A percentile compares a stretch with the other conserved stretches of the same genome.
These are phyloP conservation scores for Roridomyces roridus DNA, from an alignment of 768 basidiomycete genomes.

Conservation along the genomic window DNA sequence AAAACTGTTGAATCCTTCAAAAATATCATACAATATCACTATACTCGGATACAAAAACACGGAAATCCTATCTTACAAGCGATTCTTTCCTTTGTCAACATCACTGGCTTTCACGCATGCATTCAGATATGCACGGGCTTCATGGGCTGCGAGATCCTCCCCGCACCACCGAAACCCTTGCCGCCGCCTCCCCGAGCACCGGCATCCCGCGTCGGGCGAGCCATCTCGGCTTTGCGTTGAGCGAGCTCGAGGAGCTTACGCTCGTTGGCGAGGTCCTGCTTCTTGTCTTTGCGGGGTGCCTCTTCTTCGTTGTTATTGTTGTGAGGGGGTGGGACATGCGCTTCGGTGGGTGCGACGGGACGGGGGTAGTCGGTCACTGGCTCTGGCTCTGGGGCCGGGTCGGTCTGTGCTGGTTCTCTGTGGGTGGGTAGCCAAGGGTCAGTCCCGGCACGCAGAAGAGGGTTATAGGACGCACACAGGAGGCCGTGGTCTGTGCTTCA, in stretches of 20 bases:
- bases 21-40: too few relatives aligned
- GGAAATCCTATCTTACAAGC: too few relatives aligned
- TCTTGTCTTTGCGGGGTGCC: conserved; percentile 55
- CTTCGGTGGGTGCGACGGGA: conserved; percentile 46
- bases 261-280: conserved; percentile 48
- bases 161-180: conserved; percentile 48
- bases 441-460: too few relatives aligned
- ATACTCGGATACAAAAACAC: too few relatives aligned
- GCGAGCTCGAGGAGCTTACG: conserved; percentile 53
- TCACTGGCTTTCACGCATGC: too few relatives aligned
- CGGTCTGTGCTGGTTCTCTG: conserved; percentile 23
- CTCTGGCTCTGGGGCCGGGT: conserved; percentile 28
- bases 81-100: too few relatives aligned
- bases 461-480: conserved; percentile 35
- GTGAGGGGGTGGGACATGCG: conserved; percentile 34
- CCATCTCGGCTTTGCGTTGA: conserved; percentile 53
- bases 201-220: conserved; percentile 53
- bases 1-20: too few relatives aligned
- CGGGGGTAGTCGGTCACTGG: conserved; percentile 55
- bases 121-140: conserved; percentile 11
- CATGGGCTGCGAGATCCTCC: conserved; percentile 63
- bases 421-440: too few relatives aligned
- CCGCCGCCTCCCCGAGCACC: conserved; percentile 28
- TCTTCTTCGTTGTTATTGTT: conserved; percentile 52
- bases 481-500: conserved; percentile 43